Evolutionary conservation across 257 asterid genomes (phyloP), one percentile per base, ranked within the genome.

Genomic region (Solanum pimpinellifolium): DNA sequence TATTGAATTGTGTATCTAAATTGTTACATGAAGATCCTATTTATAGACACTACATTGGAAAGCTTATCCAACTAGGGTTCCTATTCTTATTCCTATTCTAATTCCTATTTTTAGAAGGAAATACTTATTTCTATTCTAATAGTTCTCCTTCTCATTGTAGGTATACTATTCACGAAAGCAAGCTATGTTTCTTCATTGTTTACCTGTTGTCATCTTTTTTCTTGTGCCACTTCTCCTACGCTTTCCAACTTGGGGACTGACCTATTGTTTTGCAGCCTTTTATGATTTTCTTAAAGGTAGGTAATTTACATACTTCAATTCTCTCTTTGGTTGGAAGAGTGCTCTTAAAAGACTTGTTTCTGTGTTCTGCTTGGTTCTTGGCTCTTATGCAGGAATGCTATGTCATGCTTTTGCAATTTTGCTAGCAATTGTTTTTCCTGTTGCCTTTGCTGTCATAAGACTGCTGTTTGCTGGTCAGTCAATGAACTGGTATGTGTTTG

Each of bases 241-340:
- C 87, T 92, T 92, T 84, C 93, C 93, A 68, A 90, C 87, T 87
- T 92, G 94, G 77, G 91, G 93, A 83, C 82, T 92, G 75, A 84
- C 91, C 88, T 85, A 87, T 91, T 88, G 94, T 76, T 85, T 93
- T 39, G 84, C 86, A 46, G 88, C 94, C 65, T 95, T 90, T 88
- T 93, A 10, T 80, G 98, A 95, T 92, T 93, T 94, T 87, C 20
- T 90, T 87, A 97, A 93, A 93, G 99, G 99, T 96, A 93, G 99
- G 99, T 95, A 94, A 89, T 78, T 85, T 69, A 37, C 87, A 85
- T 86, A 80, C 87, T 47, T 82, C 75, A 85, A 68, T 84, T 66
- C 37, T 60, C 59, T 74, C 83, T 83, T 74, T 31, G 89, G 29
- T 85, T 65, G 27, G 85, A 39, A 76, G 62, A 31, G 49, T 66